These are phyloP conservation scores for Aspergillus sergii DNA, from an alignment of 2,329 filamentous ascomycete species.

Conservation along the genomic window DNA sequence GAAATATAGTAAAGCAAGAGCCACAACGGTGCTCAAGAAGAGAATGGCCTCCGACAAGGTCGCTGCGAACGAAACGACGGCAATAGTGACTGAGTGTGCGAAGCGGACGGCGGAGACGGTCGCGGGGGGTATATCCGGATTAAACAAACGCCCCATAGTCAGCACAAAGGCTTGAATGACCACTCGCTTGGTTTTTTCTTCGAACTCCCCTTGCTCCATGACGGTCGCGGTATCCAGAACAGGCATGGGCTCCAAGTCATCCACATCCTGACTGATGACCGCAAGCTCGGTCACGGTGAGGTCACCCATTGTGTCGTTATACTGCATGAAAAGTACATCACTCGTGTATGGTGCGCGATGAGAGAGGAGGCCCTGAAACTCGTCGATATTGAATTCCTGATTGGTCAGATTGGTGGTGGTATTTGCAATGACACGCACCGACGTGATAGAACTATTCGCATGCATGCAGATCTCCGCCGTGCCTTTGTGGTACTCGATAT, in stretches of 20 bases:
- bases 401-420: constrained; percentile 24
- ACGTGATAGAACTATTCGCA: constrained; percentile 37
- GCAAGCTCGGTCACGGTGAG: constrained; percentile 34
- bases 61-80: constrained; percentile 32
- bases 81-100: constrained; percentile 31
- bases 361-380: constrained; percentile 34
- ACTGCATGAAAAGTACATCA: constrained; percentile 35
- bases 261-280: constrained; percentile 34
- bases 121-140: constrained; percentile 27
- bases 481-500: constrained; percentile 32
- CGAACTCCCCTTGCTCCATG: constrained; percentile 32
- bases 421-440: constrained; percentile 21
- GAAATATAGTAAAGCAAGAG: constrained; percentile 29
- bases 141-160: constrained; percentile 35
- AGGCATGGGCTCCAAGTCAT: constrained; percentile 32
- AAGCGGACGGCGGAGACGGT: constrained; percentile 24
- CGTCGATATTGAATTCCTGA: constrained; percentile 32
- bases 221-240: constrained; percentile 32
- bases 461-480: constrained; percentile 34
- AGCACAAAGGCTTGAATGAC: constrained; percentile 35
- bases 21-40: constrained; percentile 24
- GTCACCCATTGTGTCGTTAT: constrained; percentile 30
- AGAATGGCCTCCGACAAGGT: constrained; percentile 34
- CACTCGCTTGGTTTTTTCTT: constrained; percentile 28
- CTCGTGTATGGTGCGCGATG: constrained; percentile 37